phyloP scores from a whole-genome alignment of 2,329 filamentous ascomycete genomes.

The Bisporella sp. region DNA sequence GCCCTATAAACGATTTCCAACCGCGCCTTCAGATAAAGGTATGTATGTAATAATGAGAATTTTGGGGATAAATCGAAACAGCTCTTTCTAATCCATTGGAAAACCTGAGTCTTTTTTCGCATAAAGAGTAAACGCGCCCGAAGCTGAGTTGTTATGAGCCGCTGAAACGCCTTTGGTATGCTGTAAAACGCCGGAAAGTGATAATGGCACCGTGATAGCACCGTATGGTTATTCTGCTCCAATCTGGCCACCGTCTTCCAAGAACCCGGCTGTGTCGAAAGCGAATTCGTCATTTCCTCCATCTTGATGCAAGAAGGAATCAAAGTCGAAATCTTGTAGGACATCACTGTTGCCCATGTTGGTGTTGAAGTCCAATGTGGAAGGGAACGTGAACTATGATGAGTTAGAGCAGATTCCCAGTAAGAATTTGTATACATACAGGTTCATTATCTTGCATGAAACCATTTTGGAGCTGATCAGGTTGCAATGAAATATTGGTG shows the following conservation, averaged over 20 bases:
- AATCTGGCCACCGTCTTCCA: conserved; percentile 49
- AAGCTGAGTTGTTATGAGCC: conserved; percentile 25
- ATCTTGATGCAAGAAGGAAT: conserved; percentile 58
- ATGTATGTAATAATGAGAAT: conserved; percentile 23
- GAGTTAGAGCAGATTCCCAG: conserved; percentile 3
- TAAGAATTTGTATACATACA: conserved; percentile 8
- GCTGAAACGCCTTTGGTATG: conserved; percentile 27
- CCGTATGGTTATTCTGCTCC: conserved; percentile 40
- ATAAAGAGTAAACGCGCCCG: conserved; percentile 20
- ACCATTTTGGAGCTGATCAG: conserved; percentile 41
- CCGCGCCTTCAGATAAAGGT: conserved; percentile 9
- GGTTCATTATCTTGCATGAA: conserved; percentile 37
- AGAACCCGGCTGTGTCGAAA: conserved; percentile 45
- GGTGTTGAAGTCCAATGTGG: conserved; percentile 47
- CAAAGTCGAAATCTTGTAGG: conserved; percentile 61
- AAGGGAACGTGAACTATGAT: conserved; percentile 23
- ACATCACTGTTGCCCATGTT: conserved; percentile 45
- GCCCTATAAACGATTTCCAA: conserved; percentile 20
- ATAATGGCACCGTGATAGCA: conserved; percentile 13
- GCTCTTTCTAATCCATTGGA: conserved; percentile 22
- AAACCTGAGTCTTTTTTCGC: conserved; percentile 20
- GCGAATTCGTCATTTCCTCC: conserved; percentile 42
- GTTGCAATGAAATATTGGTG: conserved; percentile 35
- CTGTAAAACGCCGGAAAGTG: conserved; percentile 27
- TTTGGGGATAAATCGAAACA: conserved; percentile 18